A percentile compares a stretch with the other conserved stretches of the same genome.
Conservation (phyloP, 2,329 filamentous ascomycete genomes). For the Alternaria sp. region DNA sequence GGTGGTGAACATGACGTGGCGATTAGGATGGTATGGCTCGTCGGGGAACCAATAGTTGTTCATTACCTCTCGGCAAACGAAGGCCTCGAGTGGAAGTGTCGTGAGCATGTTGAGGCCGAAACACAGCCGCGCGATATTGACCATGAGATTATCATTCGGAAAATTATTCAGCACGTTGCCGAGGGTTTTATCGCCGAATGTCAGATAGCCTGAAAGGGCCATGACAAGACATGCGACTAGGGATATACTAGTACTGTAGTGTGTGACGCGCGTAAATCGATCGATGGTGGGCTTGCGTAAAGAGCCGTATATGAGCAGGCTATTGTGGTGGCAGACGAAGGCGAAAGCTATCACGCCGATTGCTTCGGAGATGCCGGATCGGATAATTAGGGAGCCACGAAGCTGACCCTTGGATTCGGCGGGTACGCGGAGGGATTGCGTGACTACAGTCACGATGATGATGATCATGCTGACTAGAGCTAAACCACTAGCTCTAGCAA, state of each 20-base stretch:
- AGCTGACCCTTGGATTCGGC: conserved; percentile 75
- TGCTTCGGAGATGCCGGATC: conserved; percentile 89
- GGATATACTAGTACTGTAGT: conserved; percentile 89
- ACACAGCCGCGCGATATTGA: conserved; percentile 92
- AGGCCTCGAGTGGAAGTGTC: conserved; percentile 93
- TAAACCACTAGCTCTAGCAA: conserved; percentile 94
- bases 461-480: conserved; percentile 92
- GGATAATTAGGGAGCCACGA: conserved; percentile 75
- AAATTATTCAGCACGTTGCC: conserved; percentile 99
- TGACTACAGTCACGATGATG: conserved; percentile 86
- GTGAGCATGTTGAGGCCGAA: conserved; percentile 99
- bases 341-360: conserved; percentile 97
- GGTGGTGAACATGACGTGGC: conserved; percentile 88
- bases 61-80: conserved; percentile 97
- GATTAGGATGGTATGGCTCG: conserved; percentile 80
- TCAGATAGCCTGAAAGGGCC: conserved; percentile 88
- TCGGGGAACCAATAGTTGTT: conserved; percentile 79
- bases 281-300: conserved; percentile 93
- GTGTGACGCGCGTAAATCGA: conserved; percentile 90
- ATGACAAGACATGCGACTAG: conserved; percentile 90
- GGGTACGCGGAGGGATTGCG: conserved; percentile 80
- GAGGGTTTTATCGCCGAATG: conserved; percentile 88
- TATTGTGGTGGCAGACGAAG: conserved; percentile 89
- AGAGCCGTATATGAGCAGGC: conserved; percentile 95
- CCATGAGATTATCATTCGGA: conserved; percentile 85